Base-by-base conservation (phyloP, 2,329 filamentous ascomycete genomes). In the Hawksworthiomyces lignivorus region DNA sequence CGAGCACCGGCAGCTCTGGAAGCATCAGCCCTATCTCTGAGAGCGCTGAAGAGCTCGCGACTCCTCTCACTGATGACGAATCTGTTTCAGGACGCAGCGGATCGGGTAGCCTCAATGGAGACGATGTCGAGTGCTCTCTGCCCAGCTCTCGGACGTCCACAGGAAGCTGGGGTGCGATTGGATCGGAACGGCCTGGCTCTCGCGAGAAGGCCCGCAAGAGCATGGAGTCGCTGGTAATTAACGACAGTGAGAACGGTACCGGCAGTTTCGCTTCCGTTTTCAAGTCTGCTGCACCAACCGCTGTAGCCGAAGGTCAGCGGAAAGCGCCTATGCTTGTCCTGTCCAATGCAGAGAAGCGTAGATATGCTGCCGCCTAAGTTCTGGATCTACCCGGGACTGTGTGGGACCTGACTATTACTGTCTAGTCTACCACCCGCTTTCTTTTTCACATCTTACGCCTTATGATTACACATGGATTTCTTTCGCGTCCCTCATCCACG, bases 1-100 rank as follows among this genome's bases (percentile, higher is more conserved):
- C 83, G 49, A 72, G 80, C 41, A 83, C 82, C 49, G 71, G 78
- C 49, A 82, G 80, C 60, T 78, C 72, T 46, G 87, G 86, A 46
- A 89, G 83, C 63, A 87, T 87, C 67, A 94, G 86, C 56, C 90
- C 92, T 11, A 84, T 90, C 44, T 96, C 88, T 40, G 92, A 97
- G 67, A 80, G 75, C 42, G 73, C 71, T 4, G 78, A 82, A 53
- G 70, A 79, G 49, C 63, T 79, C 44, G 82, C 85, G 50, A 81
- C 82, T 9, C 75, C 82, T 36, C 61, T 77, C 40, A 78, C 77
- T 28, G 87, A 90, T 35, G 87, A 90, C 56, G 86, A 92, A 52
- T 84, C 82, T 43, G 80, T 84, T 44, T 78, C 75, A 36, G 80
- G 77, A 43, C 77, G 76, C 56, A 85, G 85, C 59, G 75, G 80